Base-by-base conservation (phyloP, 345 rosid species). In the Sisymbrium irio region DNA sequence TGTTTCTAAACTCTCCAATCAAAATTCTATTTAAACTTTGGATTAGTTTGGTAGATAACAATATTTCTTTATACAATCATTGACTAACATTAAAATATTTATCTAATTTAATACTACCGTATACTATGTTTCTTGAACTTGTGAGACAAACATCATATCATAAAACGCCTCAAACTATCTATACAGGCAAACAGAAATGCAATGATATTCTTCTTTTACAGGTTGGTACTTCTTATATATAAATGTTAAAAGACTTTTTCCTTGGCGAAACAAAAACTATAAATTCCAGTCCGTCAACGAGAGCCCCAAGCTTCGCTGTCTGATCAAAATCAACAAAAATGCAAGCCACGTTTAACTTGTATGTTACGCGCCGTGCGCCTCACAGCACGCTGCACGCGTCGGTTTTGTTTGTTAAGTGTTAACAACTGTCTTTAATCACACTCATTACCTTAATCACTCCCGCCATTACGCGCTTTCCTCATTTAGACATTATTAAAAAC, bases 381-480 rank as follows among this genome's bases (percentile, higher is more conserved):
- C 63, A 59, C n/a, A 19, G 2, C 17, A 5, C 25, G 33, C 33
- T n/a, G 4, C 6, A 6, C 42, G 42, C 42, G 28, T 36, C 15
- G 14, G 18, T 46, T 20, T 59, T 22, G 2, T 27, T 27, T 27
- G 0, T 27, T 27, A 27, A 27, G 3, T 22, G 3, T 22, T 12
- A 60, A 60, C 39, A 42, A 62, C 51, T 28, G 7, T 14, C 32
- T 5, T 39, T 40, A 63, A 44, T 47, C 67, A 62, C 53, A 42
- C n/a, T 62, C 0, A 42, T 28, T 63, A 63, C 25, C 67, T 27
- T 63, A 63, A 44, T 63, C 67, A 28, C 54, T 44, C 54, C 67
- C 67, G 67, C 60, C 67, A 47, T 55, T 19, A 74, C 72, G 59
- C 61, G 72, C 32, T 74, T 74, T 66, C 78, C 17, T 53, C 25